Conservation (phyloP, 148 eudicot species). For the Diospyros kaki region DNA sequence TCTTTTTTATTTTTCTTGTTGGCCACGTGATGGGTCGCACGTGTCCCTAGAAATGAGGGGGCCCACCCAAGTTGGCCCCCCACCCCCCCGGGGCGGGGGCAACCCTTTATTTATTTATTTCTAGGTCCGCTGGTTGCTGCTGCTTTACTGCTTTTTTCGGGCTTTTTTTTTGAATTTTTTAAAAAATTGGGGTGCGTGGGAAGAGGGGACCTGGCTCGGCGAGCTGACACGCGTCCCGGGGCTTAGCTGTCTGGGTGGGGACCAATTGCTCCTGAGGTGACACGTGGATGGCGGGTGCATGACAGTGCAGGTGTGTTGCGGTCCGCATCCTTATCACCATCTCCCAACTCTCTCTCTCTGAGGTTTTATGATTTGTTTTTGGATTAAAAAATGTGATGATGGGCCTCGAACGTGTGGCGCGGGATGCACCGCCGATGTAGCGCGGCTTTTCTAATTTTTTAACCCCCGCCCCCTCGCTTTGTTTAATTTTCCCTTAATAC, state of each 20-base stretch:
- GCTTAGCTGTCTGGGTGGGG: constrained; percentile 8
- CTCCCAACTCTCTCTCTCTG: too few relatives aligned
- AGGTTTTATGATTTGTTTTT: too few relatives aligned
- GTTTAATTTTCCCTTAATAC: too few relatives aligned
- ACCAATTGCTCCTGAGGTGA: not conserved
- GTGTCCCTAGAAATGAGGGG: constrained; percentile 6
- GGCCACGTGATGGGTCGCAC: not conserved
- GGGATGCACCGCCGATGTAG: too few relatives aligned
- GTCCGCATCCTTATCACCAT: not conserved
- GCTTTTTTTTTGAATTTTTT: too few relatives aligned
- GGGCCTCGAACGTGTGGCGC: too few relatives aligned
- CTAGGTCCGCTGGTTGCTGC: not conserved
- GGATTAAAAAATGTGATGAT: too few relatives aligned
- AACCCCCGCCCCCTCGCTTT: too few relatives aligned
- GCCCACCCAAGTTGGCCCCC: not conserved
- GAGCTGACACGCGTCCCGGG: not conserved
- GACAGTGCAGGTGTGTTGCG: not conserved
- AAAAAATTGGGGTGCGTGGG: constrained; percentile 7
- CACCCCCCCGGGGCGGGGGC: constrained; percentile 20
- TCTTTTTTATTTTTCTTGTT: not conserved
- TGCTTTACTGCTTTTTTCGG: not conserved
- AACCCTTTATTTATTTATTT: not conserved
- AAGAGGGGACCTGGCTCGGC: not conserved
- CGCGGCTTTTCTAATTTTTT: too few relatives aligned
- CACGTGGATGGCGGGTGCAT: constrained; percentile 1